Base-by-base conservation (phyloP, 208 protist species). In the Trypanosoma cruzi region DNA sequence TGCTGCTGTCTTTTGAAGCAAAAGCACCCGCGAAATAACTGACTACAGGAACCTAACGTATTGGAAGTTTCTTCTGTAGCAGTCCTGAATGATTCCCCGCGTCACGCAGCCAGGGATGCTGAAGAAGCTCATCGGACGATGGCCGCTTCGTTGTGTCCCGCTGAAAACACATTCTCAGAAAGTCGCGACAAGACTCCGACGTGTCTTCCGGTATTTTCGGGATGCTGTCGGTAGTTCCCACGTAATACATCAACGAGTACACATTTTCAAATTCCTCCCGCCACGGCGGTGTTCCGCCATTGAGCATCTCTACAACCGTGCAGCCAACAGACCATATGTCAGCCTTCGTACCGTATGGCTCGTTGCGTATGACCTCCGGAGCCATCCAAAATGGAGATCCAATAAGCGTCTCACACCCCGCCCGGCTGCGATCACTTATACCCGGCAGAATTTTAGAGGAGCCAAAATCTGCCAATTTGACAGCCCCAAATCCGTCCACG, bases 321-420 rank as follows among this genome's bases (percentile, higher is more conserved):
- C 95, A 97, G 50, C 94, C 94, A 14, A 94, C 89, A 10, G 91
- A 96, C 95, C 93, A 98, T 49, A 97, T 96, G 68, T 98, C 95
- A 20, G 92, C 91, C 71, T 91, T 91, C 26, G 82, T 91, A 66
- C 84, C 89, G 71, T 93, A 93, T 0, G 82, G 77, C 64, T 93
- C 88, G 55, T 81, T 93, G 36, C 84, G 84, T 54, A 96, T 93
- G 29, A 93, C 85, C 78, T 96, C 92, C 2, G 92, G 92, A 7
- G 92, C 89, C 88, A 96, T 96, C 83, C 86, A 95, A 58, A 86
- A 93, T 6, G 88, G 88, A 8, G 92, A 94, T 13, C 92, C 92
- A 6, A 87, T 80, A 49, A 91, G 75, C 14, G 85, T 89, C 26
- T 83, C 88, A 55, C 85, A 91, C 44, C 86, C 86, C 8, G 76